Conservation (phyloP, 2,329 filamentous ascomycete genomes). For the Colletotrichum sp. region DNA sequence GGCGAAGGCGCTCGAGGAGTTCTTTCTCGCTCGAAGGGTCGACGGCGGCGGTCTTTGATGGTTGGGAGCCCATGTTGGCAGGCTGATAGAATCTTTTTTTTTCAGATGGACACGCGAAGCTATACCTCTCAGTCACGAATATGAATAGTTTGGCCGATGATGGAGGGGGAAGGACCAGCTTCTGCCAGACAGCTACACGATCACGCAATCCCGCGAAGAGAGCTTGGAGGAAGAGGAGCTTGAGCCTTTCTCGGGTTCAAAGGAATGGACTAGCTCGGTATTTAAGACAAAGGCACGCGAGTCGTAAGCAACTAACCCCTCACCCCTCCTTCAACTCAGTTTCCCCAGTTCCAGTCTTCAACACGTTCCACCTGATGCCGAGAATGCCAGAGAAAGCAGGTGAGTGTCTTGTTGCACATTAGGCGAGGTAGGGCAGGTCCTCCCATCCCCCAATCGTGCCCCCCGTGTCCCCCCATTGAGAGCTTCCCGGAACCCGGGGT, state of each 20-base stretch:
- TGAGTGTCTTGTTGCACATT: not conserved
- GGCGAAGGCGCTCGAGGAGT: slow-evolving; percentile 46
- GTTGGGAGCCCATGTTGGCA: slow-evolving; percentile 47
- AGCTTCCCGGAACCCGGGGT: slow-evolving; percentile 1
- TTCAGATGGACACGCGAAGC: not conserved
- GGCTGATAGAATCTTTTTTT: not conserved
- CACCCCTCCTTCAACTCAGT: not conserved
- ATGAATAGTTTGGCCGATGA: not conserved
- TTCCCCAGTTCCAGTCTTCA: not conserved
- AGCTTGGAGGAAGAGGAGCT: not conserved
- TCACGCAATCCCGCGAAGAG: not conserved
- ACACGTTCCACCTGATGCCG: slow-evolving; percentile 9
- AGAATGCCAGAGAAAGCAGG: not conserved
- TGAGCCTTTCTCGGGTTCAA: not conserved
- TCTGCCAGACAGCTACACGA: not conserved
- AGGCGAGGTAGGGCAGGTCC: not conserved
- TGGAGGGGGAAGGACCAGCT: not conserved
- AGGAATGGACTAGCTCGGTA: not conserved
- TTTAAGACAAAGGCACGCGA: slow-evolving; percentile 4
- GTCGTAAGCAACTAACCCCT: not conserved
- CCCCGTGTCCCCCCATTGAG: not conserved
- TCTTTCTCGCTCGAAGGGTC: slow-evolving; percentile 44
- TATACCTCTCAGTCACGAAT: not conserved
- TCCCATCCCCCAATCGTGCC: not conserved
- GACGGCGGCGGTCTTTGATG: slow-evolving; percentile 41